A percentile compares a stretch with the other conserved stretches of the same genome.
These are phyloP conservation scores for Blastomyces gilchristii DNA, from an alignment of 2,329 filamentous ascomycete genomes.

Conservation along the genomic window DNA sequence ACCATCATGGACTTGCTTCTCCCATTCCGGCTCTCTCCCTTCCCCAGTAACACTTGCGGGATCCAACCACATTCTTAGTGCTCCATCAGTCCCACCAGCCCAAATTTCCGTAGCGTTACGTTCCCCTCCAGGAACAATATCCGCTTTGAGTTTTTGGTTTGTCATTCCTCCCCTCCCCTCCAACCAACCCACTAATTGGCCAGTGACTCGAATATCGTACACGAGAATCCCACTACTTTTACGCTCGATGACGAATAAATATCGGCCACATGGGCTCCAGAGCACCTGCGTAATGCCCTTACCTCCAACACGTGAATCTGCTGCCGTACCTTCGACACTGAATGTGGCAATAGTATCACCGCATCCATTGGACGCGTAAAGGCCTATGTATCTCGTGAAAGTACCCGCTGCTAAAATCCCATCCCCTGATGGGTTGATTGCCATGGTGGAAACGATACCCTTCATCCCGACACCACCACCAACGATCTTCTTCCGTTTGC, in stretches of 20 bases:
- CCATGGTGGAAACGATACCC: slow-evolving; percentile 46
- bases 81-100: slow-evolving; percentile 50
- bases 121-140: slow-evolving; percentile 34
- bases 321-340: slow-evolving; percentile 32
- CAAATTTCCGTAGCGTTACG: slow-evolving; percentile 44
- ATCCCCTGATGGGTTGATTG: slow-evolving; percentile 33
- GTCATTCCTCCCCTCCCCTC: slow-evolving; percentile 37
- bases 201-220: slow-evolving; percentile 50
- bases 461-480: slow-evolving; percentile 44
- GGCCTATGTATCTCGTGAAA: slow-evolving; percentile 44
- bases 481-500: slow-evolving; percentile 37
- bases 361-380: slow-evolving; percentile 43
- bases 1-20: slow-evolving; percentile 39
- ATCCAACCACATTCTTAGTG: slow-evolving; percentile 42
- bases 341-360: slow-evolving; percentile 45
- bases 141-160: slow-evolving; percentile 48
- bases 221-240: slow-evolving; percentile 46
- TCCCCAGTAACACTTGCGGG: slow-evolving; percentile 32
- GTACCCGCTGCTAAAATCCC: slow-evolving; percentile 49
- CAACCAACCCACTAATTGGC: slow-evolving; percentile 42
- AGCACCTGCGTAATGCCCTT: slow-evolving; percentile 46
- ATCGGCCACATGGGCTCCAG: slow-evolving; percentile 50
- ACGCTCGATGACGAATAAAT: slow-evolving; percentile 50
- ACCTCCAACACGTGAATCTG: slow-evolving; percentile 35
- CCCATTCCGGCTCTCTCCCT: slow-evolving; percentile 34